Evolutionary conservation across 495 filamentous ascomycete genomes (phyloP), one percentile per base, ranked within the genome.

Genomic region (Durotheca rogersii): DNA sequence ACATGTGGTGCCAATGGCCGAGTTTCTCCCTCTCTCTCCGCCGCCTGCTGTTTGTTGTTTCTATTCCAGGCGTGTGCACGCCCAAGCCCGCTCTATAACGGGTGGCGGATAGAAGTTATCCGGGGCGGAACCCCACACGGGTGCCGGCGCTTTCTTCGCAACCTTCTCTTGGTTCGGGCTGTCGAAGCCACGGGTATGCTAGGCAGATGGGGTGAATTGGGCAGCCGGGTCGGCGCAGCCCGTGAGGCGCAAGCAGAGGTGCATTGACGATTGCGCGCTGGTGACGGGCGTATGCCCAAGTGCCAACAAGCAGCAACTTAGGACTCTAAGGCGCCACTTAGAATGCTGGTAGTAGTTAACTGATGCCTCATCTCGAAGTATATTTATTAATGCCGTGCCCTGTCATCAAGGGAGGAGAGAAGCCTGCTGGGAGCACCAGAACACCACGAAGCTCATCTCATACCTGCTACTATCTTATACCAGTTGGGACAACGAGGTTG

Each of bases 21-120:
- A 9, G 23, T 27, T 27, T 27, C 4, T 27, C 23, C 4, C 23
- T 27, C 23, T 27, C 23, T 9, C 23, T n/a, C n/a, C n/a, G n/a
- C n/a, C n/a, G n/a, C n/a, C n/a, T n/a, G n/a, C n/a, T n/a, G n/a
- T n/a, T n/a, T n/a, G n/a, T n/a, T 27, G 23, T 4, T 27, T 4
- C 9, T 27, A 9, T 9, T 27, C 23, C 23, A 27, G 23, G 4
- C n/a, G n/a, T n/a, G n/a, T n/a, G n/a, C 23, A 27, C 23, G 23
- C 23, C 9, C 23, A 27, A 27, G 16, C 7, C 39, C 35, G 14
- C 34, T 14, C 30, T 47, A 29, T 47, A 20, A 12, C 37, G 30
- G 41, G 32, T 40, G 39, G 17, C 55, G 55, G 55, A 11, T 53
- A 18, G 12, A 53, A 18, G 7, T 34, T 17, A 53, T 50, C 55